Evolutionary conservation across 768 basidiomycete genomes (phyloP).

Genomic region (Daedaleopsis sinensis): DNA sequence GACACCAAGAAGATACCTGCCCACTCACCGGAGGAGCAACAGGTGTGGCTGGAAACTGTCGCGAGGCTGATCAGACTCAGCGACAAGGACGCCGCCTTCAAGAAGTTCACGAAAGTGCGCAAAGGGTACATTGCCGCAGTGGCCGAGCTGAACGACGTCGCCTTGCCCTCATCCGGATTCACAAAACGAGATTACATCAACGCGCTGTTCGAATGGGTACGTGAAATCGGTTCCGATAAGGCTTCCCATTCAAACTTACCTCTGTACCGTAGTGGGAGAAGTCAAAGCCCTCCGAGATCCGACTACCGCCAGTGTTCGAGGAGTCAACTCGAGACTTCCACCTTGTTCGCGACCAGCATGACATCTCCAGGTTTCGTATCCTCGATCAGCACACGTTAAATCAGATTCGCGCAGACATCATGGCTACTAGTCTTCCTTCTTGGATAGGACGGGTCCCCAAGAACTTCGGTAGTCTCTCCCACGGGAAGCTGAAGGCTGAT

Average conservation of each 20-base stretch:
- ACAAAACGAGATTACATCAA: not conserved
- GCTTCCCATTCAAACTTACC: not conserved
- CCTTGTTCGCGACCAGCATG: not conserved
- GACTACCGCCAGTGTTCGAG: not conserved
- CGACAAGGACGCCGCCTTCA: too few species aligned
- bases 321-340: not conserved
- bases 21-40: not conserved
- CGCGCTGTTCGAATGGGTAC: not conserved
- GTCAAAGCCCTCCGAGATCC: not conserved
- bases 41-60: not conserved
- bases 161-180: not conserved
- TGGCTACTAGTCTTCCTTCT: constrained; percentile 22
- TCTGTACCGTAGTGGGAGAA: not conserved
- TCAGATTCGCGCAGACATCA: not conserved
- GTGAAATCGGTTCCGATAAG: not conserved
- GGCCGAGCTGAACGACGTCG: not conserved
- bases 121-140: not conserved
- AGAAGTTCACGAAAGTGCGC: not conserved
- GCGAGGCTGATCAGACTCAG: not conserved
- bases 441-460: constrained; percentile 37
- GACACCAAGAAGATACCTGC: not conserved
- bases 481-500: constrained; percentile 40
- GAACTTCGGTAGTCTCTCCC: constrained; percentile 34
- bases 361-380: constrained; percentile 1
- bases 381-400: not conserved